Evolutionary conservation across 257 asterid genomes (phyloP), one percentile per base, ranked within the genome.

Genomic region (Echites panduratus): DNA sequence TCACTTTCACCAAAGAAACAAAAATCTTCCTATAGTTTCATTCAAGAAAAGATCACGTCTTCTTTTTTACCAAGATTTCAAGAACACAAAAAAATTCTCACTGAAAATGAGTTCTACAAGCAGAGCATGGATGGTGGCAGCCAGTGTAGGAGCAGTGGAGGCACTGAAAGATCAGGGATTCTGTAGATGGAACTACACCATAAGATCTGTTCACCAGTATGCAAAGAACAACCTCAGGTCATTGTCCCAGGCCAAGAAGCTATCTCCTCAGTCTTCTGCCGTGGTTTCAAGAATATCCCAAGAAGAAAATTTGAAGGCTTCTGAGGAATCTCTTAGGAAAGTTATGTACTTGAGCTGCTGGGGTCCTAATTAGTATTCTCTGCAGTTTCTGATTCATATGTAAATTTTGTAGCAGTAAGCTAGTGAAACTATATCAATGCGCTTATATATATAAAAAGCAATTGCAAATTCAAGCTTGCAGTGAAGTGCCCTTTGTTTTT

Each of bases 151-250:
- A 22, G 73, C 80, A 58, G 66, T 79, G 26, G 75, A 72, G 41
- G 83, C 78, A 10, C 35, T 79, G 58, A 79, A 72, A 61, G 83
- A 79, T 45, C 78, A 79, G 63, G 83, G 83, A 43, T 76, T 79
- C 58, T 27, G 72, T 5, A 76, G 78, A 22, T 79, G 80, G 84
- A 70, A 68, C 43, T 35, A 76, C 24, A 54, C 81, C 59, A 48
- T 68, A 1, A 71, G 71, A 29, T 49, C 63, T 5, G 0, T 58
- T 7, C 75, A 68, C 3, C 81, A 77, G 50, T 67, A 74, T 41
- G 73, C 73, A 70, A 77, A 77, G 74, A 70, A 59, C 38, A 74
- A 74, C 45, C 67, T 74, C 26, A 63, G 53, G 13, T 32, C 79
- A 13, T 70, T 45, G 71, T 43, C 77, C 59, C 84, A 65, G 68